phyloP scores from a whole-genome alignment of 2,329 filamentous ascomycete genomes.

The Arthrobotrys iridis region DNA sequence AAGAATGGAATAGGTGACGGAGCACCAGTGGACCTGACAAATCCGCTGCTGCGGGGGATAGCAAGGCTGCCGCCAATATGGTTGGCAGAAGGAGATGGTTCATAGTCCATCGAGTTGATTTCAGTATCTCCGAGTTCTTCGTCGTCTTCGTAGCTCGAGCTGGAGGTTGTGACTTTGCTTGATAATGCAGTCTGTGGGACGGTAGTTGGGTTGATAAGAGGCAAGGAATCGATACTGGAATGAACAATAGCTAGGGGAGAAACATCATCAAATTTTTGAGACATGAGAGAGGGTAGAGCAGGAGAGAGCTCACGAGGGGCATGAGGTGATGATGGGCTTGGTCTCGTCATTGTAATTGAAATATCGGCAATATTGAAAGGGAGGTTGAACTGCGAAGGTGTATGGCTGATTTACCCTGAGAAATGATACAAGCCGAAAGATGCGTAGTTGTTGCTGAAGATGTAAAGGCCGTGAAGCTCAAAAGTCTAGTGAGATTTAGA shows the following conservation, averaged over 20 bases:
- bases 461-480: too few relatives aligned
- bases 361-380: too few relatives aligned
- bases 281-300: neutral
- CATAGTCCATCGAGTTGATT: neutral
- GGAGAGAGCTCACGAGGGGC: neutral
- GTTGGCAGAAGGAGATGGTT: neutral
- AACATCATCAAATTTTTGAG: neutral
- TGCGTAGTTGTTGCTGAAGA: too few relatives aligned
- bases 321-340: neutral
- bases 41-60: neutral
- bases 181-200: neutral
- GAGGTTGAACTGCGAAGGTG: too few relatives aligned
- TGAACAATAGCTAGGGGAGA: neutral
- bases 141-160: neutral
- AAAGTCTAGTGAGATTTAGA: too few relatives aligned
- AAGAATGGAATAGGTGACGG: neutral
- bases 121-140: neutral
- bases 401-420: too few relatives aligned
- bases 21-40: constrained; percentile 15
- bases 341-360: too few relatives aligned
- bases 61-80: neutral
- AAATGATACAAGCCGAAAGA: too few relatives aligned
- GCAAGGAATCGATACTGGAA: neutral
- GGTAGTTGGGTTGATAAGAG: neutral
- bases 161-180: neutral